phyloP scores from a whole-genome alignment of 257 asterid genomes.

The Thymus mandschuricus region DNA sequence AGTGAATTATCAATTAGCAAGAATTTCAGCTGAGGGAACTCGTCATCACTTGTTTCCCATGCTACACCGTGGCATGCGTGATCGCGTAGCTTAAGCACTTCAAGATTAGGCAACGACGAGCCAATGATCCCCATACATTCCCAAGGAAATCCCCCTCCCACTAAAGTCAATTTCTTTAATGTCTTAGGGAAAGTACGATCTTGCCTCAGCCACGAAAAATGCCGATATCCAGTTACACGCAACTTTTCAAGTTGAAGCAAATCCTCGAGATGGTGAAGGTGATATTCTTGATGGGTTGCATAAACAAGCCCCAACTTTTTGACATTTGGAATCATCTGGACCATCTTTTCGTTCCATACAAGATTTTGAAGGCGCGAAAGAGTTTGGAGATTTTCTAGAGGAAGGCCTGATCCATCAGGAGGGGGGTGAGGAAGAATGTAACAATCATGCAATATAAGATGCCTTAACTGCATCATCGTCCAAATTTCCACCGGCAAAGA shows the following conservation, averaged over 20 bases:
- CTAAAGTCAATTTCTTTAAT: conserved; percentile 8
- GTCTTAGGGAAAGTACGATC: too few relatives aligned
- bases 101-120: too few relatives aligned
- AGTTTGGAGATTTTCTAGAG: conserved; percentile 7
- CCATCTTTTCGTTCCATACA: neutral
- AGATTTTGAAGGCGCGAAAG: neutral
- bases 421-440: neutral
- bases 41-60: too few relatives aligned
- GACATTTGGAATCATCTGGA: conserved; percentile 6
- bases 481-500: conserved; percentile 9
- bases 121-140: too few relatives aligned
- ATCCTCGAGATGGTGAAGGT: conserved; percentile 1
- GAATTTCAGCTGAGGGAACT: too few relatives aligned
- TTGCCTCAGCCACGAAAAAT: too few relatives aligned
- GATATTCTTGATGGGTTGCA: neutral
- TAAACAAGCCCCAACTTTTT: conserved; percentile 10
- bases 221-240: neutral
- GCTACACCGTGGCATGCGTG: too few relatives aligned
- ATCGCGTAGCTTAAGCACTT: too few relatives aligned
- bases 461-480: conserved; percentile 12
- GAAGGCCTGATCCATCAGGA: neutral
- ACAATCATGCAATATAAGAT: neutral
- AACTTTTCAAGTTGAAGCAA: conserved; percentile 11
- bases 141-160: too few relatives aligned
- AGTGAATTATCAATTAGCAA: neutral